phyloP scores from a whole-genome alignment of 1,139 yeast species.

The Pichia sp. region DNA sequence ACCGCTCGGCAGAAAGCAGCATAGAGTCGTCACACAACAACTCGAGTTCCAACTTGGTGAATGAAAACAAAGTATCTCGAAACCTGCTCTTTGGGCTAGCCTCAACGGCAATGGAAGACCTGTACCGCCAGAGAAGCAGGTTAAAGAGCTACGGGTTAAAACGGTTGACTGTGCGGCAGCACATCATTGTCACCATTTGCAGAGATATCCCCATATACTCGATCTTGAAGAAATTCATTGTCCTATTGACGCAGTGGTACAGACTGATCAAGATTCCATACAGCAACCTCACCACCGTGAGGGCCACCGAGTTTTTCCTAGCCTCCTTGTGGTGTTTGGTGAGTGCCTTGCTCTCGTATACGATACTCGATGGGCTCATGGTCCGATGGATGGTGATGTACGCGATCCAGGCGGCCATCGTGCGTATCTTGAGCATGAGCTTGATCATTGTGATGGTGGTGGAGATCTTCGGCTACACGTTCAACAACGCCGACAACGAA shows the following conservation, averaged over 20 bases:
- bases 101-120: constrained; percentile 27
- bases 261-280: constrained; percentile 18
- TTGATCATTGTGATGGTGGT: constrained; percentile 69
- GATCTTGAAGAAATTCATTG: constrained; percentile 26
- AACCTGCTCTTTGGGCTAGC: constrained; percentile 21
- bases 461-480: constrained; percentile 59
- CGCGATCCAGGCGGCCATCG: constrained; percentile 80
- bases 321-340: constrained; percentile 83
- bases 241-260: constrained; percentile 27
- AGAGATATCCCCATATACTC: constrained; percentile 57
- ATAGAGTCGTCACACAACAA: constrained; percentile 1
- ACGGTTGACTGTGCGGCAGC: constrained; percentile 70
- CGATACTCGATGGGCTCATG: constrained; percentile 84
- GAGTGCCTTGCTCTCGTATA: constrained; percentile 76
- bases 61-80: background rate
- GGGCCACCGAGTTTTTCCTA: constrained; percentile 65
- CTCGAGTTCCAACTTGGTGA: background rate
- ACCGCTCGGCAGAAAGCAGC: constrained; percentile 1
- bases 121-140: constrained; percentile 28
- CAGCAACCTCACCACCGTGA: constrained; percentile 44
- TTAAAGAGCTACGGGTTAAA: constrained; percentile 60
- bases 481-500: constrained; percentile 46
- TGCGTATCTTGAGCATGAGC: constrained; percentile 79
- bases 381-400: constrained; percentile 92
- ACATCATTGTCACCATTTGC: constrained; percentile 65